These are phyloP conservation scores for Lyophyllum decastes DNA, from an alignment of 768 basidiomycete species.

Conservation along the genomic window DNA sequence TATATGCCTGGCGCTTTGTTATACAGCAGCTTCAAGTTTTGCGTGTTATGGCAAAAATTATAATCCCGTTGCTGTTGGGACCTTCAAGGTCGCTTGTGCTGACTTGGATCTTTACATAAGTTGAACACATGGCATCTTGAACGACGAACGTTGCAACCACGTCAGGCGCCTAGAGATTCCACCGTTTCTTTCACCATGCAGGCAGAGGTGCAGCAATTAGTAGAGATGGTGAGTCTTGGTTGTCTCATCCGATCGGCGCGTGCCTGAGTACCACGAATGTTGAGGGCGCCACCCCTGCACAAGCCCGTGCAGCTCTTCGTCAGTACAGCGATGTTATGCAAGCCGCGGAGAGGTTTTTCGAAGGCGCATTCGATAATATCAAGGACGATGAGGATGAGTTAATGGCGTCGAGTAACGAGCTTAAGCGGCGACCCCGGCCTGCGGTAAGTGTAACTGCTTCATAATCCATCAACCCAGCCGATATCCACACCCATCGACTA, in stretches of 20 bases:
- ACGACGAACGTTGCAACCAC: not conserved
- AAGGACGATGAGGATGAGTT: constrained; percentile 56
- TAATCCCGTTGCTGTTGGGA: no score
- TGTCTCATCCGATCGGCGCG: not conserved
- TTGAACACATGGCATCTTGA: not conserved
- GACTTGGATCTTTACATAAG: not conserved
- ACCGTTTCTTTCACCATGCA: constrained; percentile 37
- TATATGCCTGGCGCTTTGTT: not conserved
- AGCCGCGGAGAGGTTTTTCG: constrained; percentile 84
- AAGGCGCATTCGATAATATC: constrained; percentile 82
- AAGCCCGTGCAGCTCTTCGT: constrained; percentile 82
- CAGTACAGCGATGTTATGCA: constrained; percentile 89
- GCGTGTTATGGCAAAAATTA: not conserved
- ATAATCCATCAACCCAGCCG: not conserved
- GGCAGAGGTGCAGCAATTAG: constrained; percentile 57
- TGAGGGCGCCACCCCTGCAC: constrained; percentile 80
- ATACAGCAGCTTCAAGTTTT: not conserved
- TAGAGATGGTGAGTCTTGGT: constrained; percentile 40
- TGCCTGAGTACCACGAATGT: constrained; percentile 4
- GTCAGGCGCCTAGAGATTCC: not conserved
- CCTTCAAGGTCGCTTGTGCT: no score
- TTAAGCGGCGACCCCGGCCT: constrained; percentile 23
- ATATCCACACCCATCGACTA: constrained; percentile 23
- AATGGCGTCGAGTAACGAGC: constrained; percentile 36
- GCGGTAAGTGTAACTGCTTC: constrained; percentile 21